These are phyloP conservation scores for Yarrowia osloensis DNA, from an alignment of 805 yeast genomes.

Conservation along the genomic window DNA sequence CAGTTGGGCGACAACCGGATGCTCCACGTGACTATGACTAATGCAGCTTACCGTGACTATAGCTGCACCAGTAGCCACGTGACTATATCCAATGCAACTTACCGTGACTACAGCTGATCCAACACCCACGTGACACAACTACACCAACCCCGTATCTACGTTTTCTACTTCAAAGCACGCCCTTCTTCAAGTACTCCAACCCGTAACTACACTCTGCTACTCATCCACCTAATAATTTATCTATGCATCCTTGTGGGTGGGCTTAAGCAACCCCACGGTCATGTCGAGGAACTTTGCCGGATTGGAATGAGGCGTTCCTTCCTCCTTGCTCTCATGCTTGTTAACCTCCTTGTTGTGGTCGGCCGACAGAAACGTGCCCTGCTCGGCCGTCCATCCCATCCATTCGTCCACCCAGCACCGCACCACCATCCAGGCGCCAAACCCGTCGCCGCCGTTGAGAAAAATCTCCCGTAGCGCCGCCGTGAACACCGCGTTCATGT, in stretches of 20 bases:
- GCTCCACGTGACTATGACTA: too few relatives aligned
- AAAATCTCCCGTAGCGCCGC: constrained; percentile 64
- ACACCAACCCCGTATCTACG: too few relatives aligned
- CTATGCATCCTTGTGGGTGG: constrained; percentile 29
- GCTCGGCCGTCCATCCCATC: constrained; percentile 65
- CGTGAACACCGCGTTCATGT: constrained; percentile 56
- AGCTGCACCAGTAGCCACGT: too few relatives aligned
- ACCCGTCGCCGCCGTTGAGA: constrained; percentile 57
- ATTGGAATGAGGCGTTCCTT: background rate
- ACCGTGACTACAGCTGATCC: too few relatives aligned
- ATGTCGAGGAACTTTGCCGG: constrained; percentile 28
- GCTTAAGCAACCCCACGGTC: constrained; percentile 19
- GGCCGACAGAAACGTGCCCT: constrained; percentile 40
- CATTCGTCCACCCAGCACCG: constrained; percentile 78
- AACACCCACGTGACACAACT: too few relatives aligned
- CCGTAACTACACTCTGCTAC: too few relatives aligned
- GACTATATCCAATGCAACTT: too few relatives aligned
- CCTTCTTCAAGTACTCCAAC: too few relatives aligned
- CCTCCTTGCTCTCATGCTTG: constrained; percentile 15
- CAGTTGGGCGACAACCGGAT: too few relatives aligned
- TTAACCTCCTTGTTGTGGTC: constrained; percentile 20
- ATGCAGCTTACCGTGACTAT: too few relatives aligned
- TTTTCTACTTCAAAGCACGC: too few relatives aligned
- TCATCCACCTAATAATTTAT: constrained; percentile 21
- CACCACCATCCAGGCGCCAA: constrained; percentile 75